Conservation (phyloP, 306 rosid genomes). For the Rosa rugosa region DNA sequence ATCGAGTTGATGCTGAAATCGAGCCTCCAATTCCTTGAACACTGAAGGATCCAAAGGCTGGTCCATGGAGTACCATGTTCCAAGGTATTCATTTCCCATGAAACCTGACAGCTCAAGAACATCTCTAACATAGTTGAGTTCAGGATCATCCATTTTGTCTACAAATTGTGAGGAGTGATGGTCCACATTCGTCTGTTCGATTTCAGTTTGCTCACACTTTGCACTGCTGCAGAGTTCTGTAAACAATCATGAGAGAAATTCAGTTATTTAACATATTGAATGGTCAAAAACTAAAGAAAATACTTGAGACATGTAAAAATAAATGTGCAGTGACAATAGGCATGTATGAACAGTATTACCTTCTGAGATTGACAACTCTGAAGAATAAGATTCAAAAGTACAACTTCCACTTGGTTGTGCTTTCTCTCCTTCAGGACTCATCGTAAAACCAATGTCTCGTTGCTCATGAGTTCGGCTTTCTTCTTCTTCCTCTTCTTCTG, state of each 20-base stretch:
- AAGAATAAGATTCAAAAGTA: conserved; percentile 31
- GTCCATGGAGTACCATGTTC: conserved; percentile 45
- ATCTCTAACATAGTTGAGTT: conserved; percentile 56
- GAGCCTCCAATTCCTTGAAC: conserved; percentile 45
- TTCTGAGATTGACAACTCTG: conserved; percentile 29
- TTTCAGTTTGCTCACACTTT: conserved; percentile 25
- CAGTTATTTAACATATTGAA: neutral
- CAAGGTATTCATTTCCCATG: conserved; percentile 40
- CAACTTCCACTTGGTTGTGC: conserved; percentile 14
- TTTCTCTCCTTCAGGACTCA: conserved; percentile 31
- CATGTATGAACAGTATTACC: conserved; percentile 40
- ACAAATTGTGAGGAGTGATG: conserved; percentile 20
- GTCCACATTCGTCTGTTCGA: conserved; percentile 15
- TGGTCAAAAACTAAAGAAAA: neutral
- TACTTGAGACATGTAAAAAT: neutral
- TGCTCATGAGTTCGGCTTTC: conserved; percentile 33
- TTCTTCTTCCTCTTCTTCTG: conserved; percentile 15
- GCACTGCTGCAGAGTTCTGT: conserved; percentile 12
- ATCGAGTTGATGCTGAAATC: conserved; percentile 40
- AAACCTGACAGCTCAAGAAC: conserved; percentile 67
- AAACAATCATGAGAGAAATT: conserved; percentile 3
- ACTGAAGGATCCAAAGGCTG: conserved; percentile 52
- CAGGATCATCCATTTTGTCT: conserved; percentile 30
- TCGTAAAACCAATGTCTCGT: conserved; percentile 23
- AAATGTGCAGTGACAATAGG: neutral